Base-by-base conservation (phyloP, 2,329 filamentous ascomycete species). In the Fusarium poae region DNA sequence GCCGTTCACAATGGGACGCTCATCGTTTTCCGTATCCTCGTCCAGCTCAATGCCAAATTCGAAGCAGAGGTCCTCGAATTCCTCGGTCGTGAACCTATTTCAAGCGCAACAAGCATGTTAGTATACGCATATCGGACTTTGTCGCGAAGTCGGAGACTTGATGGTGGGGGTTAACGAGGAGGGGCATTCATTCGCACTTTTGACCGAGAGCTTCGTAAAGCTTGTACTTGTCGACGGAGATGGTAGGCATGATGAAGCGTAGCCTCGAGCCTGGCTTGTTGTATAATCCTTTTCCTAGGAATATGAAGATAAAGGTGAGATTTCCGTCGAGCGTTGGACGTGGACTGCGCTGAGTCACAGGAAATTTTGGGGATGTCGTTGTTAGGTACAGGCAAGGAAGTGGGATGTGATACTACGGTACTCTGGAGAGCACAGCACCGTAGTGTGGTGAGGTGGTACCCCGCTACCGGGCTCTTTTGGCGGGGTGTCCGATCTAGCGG, bases 21-120 rank as follows among this genome's bases (percentile, higher is more conserved):
- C 89, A 60, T 88, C 85, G 75, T 92, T 86, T 72, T 93, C 91
- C 50, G 92, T 96, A 80, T 99, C 96, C 83, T 98, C 95, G 83
- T 99, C 96, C 73, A 99, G 88, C 82, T 99, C 96, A 78, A 99
- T 97, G 63, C 94, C 94, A 78, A 97, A 99, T 77, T 99, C 95
- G 86, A 99, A 99, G 82, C 96, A 98, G 74, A 99, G 86, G 77
- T 97, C 92, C 81, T 99, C 96, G 78, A 99, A 99, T 77, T 97
- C 93, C 75, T 97, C 89, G 69, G 93, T 96, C 57, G 95, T 97
- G 81, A 92, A 95, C 72, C 92, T 94, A 63, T 40, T 42, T 55
- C 18, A 32, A 21, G 40, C 35, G 40, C 46, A 50, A 52, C 25
- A 58, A 60, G 27, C 44, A 64, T 29, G 70, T 77, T 57, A 75